Evolutionary conservation across 148 eudicot genomes (phyloP).

Genomic region (Chenopodium suecicum): DNA sequence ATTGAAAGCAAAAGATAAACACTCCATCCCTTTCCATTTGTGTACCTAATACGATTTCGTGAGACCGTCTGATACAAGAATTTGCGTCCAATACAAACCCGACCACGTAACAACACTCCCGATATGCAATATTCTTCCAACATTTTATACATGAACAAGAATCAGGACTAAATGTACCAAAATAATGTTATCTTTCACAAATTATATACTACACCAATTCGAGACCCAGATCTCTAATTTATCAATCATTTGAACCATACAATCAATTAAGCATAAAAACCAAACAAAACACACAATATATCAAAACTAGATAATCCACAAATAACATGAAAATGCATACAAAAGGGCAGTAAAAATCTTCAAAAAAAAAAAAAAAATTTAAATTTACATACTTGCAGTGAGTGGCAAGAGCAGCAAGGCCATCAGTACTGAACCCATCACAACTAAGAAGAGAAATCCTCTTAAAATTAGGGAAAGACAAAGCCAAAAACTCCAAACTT

Average conservation of each 20-base stretch:
- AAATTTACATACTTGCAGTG: constrained; percentile 64
- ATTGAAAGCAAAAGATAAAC: constrained; percentile 16
- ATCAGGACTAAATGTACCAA: background rate
- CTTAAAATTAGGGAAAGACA: constrained; percentile 51
- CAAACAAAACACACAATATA: background rate
- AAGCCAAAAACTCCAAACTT: constrained; percentile 70
- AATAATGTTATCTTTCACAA: constrained; percentile 9
- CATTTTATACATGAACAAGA: background rate
- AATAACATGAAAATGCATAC: background rate
- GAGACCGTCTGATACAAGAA: background rate
- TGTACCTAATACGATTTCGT: background rate
- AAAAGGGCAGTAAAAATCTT: background rate
- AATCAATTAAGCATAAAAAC: background rate
- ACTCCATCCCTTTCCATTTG: constrained; percentile 12
- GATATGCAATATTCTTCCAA: background rate
- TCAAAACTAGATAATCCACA: constrained; percentile 1
- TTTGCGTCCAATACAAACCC: background rate
- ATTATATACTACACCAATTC: background rate
- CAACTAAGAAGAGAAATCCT: constrained; percentile 67
- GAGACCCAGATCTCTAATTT: constrained; percentile 14
- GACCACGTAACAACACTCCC: constrained; percentile 18
- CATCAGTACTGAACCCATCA: constrained; percentile 83
- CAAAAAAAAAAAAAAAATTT: background rate
- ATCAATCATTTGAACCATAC: constrained; percentile 7
- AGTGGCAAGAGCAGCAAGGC: constrained; percentile 71